These are phyloP conservation scores for Adiantum capillusveneris DNA, from an alignment of 75 land plant species.

Conservation along the genomic window DNA sequence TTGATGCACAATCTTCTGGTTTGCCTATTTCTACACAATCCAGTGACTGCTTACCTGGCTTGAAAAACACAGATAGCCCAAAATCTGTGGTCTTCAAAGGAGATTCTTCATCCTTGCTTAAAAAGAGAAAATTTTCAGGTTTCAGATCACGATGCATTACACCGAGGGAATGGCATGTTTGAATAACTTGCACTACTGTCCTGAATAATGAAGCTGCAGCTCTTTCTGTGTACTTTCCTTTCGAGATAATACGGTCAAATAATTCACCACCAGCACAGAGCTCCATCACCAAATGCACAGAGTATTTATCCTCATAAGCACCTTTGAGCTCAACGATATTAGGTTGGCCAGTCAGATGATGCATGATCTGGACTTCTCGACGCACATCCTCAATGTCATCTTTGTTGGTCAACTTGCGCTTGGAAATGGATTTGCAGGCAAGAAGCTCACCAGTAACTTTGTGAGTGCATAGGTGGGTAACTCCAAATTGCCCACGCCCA, in stretches of 20 bases:
- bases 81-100: conserved; percentile 25
- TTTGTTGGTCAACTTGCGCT: conserved; percentile 14
- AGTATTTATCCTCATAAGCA: conserved; percentile 22
- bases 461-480: conserved; percentile 22
- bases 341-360: conserved; percentile 24
- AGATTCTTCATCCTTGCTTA: conserved; percentile 11
- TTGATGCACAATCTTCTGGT: no score
- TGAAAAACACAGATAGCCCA: conserved; percentile 24
- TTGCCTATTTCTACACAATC: no score
- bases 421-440: conserved; percentile 22
- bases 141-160: conserved; percentile 27
- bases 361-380: conserved; percentile 28
- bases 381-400: conserved; percentile 23
- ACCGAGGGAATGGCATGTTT: conserved; percentile 22
- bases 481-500: conserved; percentile 65
- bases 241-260: conserved; percentile 19
- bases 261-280: conserved; percentile 30
- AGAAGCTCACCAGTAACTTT: not conserved
- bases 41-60: no score
- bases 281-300: conserved; percentile 29
- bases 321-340: conserved; percentile 26
- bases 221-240: conserved; percentile 28
- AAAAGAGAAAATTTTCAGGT: conserved; percentile 23
- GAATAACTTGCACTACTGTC: conserved; percentile 17
- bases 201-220: conserved; percentile 19